A percentile compares a stretch with the other conserved stretches of the same genome.
Evolutionary conservation across 164 flowering plant genomes (phyloP).

Genomic region (Litsea cubeba): DNA sequence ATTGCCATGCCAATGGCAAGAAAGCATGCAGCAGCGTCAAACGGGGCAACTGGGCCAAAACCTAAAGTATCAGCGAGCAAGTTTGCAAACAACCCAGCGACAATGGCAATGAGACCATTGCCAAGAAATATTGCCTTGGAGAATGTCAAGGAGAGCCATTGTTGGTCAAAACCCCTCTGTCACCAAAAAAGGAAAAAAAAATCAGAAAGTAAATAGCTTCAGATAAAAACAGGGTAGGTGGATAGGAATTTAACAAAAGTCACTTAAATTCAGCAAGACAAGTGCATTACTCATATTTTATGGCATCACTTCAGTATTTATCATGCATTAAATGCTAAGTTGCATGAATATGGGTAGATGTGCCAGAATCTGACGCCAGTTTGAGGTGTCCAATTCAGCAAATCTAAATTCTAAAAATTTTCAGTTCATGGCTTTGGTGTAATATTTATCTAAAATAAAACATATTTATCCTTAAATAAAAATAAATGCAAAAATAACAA

Average conservation of each 20-base stretch:
- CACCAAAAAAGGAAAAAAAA: conserved; percentile 11
- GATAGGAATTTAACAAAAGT: neutral
- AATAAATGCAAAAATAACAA: no score
- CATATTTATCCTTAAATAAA: no score
- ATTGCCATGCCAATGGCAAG: conserved; percentile 91
- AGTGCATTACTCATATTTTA: neutral
- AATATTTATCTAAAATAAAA: no score
- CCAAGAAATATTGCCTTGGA: conserved; percentile 96
- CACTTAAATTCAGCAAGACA: neutral
- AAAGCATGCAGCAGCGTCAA: conserved; percentile 93
- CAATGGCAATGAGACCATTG: conserved; percentile 89
- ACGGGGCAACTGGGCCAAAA: conserved; percentile 95
- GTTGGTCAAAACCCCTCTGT: conserved; percentile 91
- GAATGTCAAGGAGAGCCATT: conserved; percentile 92
- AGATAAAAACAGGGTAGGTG: neutral
- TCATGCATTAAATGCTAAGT: no score
- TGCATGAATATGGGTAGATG: no score
- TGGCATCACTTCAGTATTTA: neutral
- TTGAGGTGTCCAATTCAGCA: no score
- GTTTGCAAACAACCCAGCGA: conserved; percentile 85
- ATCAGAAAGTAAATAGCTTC: neutral
- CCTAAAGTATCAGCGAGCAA: conserved; percentile 61
- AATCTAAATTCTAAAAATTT: no score
- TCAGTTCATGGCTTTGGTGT: no score
- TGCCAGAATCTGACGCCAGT: no score